Percentiles rank a stretch among this genome's conserved stretches.
Conservation (phyloP, 1,284 basidiomycete species). For the Sparassis latifolia region DNA sequence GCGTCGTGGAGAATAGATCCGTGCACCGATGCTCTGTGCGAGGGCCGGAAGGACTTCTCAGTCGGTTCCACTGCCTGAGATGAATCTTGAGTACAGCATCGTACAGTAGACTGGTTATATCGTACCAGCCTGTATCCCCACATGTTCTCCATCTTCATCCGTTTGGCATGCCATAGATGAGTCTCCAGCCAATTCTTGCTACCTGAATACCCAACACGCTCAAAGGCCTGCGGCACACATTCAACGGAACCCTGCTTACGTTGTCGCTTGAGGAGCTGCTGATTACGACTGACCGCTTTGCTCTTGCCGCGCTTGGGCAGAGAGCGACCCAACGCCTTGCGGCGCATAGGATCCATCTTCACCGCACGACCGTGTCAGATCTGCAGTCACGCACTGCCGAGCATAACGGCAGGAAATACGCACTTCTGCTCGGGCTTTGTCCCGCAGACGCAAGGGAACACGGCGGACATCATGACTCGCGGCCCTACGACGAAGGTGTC, state of each 20-base stretch:
- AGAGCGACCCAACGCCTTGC: constrained; percentile 44
- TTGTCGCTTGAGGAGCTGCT: constrained; percentile 59
- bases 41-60: constrained; percentile 84
- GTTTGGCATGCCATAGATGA: constrained; percentile 91
- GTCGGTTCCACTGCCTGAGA: constrained; percentile 72
- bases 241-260: constrained; percentile 33
- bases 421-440: constrained; percentile 79
- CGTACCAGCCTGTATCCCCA: constrained; percentile 83
- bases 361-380: neutral
- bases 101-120: neutral
- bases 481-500: constrained; percentile 83
- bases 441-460: constrained; percentile 76
- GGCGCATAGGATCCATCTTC: constrained; percentile 75
- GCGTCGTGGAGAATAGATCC: constrained; percentile 84
- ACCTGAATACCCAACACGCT: constrained; percentile 31
- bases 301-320: constrained; percentile 53
- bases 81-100: neutral
- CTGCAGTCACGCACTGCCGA: neutral
- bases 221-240: neutral
- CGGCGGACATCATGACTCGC: constrained; percentile 89
- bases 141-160: constrained; percentile 85
- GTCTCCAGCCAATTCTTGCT: constrained; percentile 90
- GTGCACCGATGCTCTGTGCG: constrained; percentile 79
- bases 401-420: constrained; percentile 6
- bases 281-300: constrained; percentile 43